Evolutionary conservation across 2,329 filamentous ascomycete genomes (phyloP), one percentile per base, ranked within the genome.

Genomic region (Fusarium solani-melongenae): DNA sequence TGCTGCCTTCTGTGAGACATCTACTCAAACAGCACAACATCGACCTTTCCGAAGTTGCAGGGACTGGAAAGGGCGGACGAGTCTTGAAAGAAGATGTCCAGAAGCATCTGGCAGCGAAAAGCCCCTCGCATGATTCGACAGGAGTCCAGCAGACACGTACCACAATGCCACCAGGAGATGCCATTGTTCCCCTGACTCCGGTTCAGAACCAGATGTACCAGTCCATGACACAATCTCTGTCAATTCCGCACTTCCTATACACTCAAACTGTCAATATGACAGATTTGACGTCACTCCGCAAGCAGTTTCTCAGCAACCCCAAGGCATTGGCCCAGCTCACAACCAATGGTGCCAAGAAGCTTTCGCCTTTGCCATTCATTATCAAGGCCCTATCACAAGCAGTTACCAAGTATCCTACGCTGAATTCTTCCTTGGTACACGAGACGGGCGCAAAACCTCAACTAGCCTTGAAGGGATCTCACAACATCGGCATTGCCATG

Each of bases 221-320:
- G 22, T 60, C 69, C 2, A 71, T 71, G 69, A 69, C 69, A 6
- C 17, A n/a, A 14, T 65, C 69, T 6, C 44, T 71, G 14, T 33
- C 39, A 2, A 62, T 71, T 12, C 69, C 66, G 5, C 66, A 71
- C 11, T 68, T 71, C 10, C 62, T 71, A 5, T 71, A 69, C 58
- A 69, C 69, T 3, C 61, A 71, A 15, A 46, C 14, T 11, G 69
- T 71, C 2, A 38, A 71, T 8, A 7, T 71, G 20, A 56, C 66
- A n/a, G 20, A 15, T 11, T 10, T 71, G 9, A 62, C 46, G n/a
- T 33, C 10, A 3, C 20, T 68, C 1, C 38, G 64, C n/a, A 56
- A 62, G 17, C 29, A 31, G n/a, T 22, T 49, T 5, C 20, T 27
- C 6, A 24, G 10, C 10, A 38, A 65, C 36, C 56, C 20, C 2